phyloP scores from a whole-genome alignment of 768 basidiomycete genomes.

The Clathrus columnatus region DNA sequence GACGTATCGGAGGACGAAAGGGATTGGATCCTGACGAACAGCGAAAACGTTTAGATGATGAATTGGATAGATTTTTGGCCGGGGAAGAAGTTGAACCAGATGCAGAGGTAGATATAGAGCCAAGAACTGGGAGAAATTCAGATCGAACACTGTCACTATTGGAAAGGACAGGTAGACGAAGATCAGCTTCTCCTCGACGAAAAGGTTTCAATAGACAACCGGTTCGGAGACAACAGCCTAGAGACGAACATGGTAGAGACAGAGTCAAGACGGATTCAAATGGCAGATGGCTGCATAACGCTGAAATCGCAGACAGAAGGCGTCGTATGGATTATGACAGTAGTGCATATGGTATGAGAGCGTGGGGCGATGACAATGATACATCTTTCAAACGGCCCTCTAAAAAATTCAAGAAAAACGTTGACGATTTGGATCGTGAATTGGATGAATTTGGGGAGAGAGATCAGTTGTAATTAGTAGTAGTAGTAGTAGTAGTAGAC shows the following conservation, averaged over 20 bases:
- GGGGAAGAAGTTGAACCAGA: constrained; percentile 28
- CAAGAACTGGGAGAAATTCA: constrained; percentile 30
- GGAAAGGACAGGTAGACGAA: constrained; percentile 35
- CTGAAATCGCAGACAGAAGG: constrained; percentile 16
- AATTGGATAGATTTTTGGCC: constrained; percentile 61
- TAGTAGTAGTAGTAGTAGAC: background rate
- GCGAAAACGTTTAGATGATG: constrained; percentile 26
- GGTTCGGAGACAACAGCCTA: constrained; percentile 8
- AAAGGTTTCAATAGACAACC: constrained; percentile 16
- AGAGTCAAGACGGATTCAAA: background rate
- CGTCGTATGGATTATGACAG: constrained; percentile 16
- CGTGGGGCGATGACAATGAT: constrained; percentile 20
- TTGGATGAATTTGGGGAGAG: constrained; percentile 56
- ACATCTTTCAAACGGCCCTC: constrained; percentile 26
- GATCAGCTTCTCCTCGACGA: constrained; percentile 15
- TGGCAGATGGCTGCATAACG: constrained; percentile 10
- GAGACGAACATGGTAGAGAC: constrained; percentile 12
- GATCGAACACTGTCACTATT: constrained; percentile 41
- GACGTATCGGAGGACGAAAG: constrained; percentile 1
- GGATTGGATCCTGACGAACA: background rate
- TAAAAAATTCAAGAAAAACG: constrained; percentile 44
- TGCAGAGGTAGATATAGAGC: background rate
- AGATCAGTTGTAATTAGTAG: background rate
- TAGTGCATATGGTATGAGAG: constrained; percentile 20
- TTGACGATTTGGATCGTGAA: constrained; percentile 76